Conservation (phyloP, 2,329 filamentous ascomycete species). For the Diaporthe citriasiana region DNA sequence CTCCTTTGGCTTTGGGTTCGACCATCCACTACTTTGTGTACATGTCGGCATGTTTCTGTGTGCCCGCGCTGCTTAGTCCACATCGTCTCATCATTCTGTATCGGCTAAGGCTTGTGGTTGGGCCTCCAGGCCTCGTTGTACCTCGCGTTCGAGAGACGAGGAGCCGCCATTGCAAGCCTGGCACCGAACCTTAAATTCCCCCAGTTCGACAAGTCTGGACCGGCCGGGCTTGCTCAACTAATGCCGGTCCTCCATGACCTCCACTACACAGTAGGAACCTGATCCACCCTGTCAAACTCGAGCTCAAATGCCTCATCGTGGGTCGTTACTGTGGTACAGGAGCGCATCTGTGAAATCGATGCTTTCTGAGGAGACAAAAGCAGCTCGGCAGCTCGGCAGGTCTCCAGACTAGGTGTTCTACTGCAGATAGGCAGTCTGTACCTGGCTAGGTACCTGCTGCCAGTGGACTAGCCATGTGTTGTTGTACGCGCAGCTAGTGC, state of each 20-base stretch:
- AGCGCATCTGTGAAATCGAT: background rate
- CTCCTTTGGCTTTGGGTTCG: background rate
- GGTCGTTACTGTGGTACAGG: background rate
- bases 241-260: background rate
- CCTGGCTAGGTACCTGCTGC: background rate
- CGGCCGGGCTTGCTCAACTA: background rate
- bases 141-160: background rate
- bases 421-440: no score
- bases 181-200: conserved; percentile 20
- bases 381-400: background rate
- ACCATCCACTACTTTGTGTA: background rate
- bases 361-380: background rate
- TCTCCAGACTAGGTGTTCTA: background rate
- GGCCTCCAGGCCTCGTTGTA: conserved; percentile 7
- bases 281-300: background rate
- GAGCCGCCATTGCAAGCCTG: background rate
- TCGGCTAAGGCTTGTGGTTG: background rate
- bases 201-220: background rate
- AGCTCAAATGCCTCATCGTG: background rate
- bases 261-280: background rate
- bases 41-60: background rate
- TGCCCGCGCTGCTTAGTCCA: background rate
- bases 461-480: background rate
- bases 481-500: background rate
- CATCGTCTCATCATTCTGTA: background rate